Percentiles rank a stretch among this genome's conserved stretches.
These are phyloP conservation scores for Cymbopogon flexuosus DNA, from an alignment of 202 grass and related monocot species.

Conservation along the genomic window DNA sequence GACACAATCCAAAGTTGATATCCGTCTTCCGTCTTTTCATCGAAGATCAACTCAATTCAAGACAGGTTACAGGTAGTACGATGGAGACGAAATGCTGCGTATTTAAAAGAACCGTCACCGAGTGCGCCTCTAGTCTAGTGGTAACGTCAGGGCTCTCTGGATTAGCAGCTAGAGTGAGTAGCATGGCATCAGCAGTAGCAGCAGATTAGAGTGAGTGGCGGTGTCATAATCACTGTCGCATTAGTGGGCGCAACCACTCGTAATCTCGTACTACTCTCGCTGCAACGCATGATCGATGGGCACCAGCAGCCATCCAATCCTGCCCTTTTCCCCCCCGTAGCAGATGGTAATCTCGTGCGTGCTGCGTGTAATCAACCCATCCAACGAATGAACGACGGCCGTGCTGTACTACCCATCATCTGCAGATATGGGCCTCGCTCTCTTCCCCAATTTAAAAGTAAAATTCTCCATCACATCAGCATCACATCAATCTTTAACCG, in stretches of 20 bases:
- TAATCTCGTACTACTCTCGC: not conserved
- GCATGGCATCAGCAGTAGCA: not conserved
- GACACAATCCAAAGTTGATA: no score
- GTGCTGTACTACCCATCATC: not conserved
- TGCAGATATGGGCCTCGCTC: no score
- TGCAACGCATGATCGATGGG: no score
- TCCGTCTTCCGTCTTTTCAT: not conserved
- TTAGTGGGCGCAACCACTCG: constrained; percentile 18
- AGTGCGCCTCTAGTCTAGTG: not conserved
- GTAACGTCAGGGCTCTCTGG: not conserved
- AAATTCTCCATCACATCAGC: no score
- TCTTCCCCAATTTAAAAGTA: no score
- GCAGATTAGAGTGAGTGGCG: not conserved
- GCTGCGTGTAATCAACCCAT: no score
- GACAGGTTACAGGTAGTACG: not conserved
- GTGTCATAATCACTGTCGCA: constrained; percentile 23
- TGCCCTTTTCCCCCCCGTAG: no score
- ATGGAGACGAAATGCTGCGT: not conserved
- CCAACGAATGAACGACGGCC: no score
- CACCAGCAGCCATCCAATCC: no score
- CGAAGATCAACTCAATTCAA: not conserved
- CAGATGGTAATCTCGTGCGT: no score
- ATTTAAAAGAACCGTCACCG: not conserved
- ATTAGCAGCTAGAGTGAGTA: not conserved
- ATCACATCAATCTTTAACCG: no score